A percentile compares a stretch with the other conserved stretches of the same genome.
Evolutionary conservation across 306 rosid species (phyloP).

Genomic region (Inga laurina): DNA sequence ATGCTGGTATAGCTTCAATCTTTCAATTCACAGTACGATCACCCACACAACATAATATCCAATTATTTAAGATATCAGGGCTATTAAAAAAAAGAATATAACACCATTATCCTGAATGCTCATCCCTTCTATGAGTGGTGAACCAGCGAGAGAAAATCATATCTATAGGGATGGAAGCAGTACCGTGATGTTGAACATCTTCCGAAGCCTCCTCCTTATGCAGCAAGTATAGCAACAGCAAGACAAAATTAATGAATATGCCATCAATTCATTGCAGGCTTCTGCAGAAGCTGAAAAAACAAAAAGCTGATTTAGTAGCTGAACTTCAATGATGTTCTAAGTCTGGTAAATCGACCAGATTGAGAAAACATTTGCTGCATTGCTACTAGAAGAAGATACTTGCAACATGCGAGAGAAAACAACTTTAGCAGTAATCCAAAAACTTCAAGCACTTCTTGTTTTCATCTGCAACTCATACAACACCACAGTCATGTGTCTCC

Average conservation of each 20-base stretch:
- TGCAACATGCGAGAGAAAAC: constrained; percentile 2
- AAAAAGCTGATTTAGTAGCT: constrained; percentile 17
- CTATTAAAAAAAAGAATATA: background rate
- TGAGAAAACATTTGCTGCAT: constrained; percentile 5
- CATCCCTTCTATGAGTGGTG: background rate
- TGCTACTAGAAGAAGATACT: background rate
- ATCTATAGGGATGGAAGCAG: background rate
- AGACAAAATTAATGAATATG: constrained; percentile 77
- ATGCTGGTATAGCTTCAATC: background rate
- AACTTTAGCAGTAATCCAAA: background rate
- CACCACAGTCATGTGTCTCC: background rate
- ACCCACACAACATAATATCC: background rate
- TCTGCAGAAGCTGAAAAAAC: constrained; percentile 75
- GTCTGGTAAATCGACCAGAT: constrained; percentile 8
- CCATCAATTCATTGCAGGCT: constrained; percentile 90
- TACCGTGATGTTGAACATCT: constrained; percentile 81
- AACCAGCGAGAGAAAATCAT: background rate
- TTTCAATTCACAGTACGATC: background rate
- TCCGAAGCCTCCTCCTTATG: constrained; percentile 87
- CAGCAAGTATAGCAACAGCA: constrained; percentile 98
- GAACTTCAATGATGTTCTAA: constrained; percentile 3
- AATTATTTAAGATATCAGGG: background rate
- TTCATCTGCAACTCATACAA: constrained; percentile 9
- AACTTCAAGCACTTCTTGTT: background rate
- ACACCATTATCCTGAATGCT: background rate